Evolutionary conservation across 129 eudicot genomes (phyloP), one percentile per base, ranked within the genome.

Genomic region (Saposhnikovia divaricata): DNA sequence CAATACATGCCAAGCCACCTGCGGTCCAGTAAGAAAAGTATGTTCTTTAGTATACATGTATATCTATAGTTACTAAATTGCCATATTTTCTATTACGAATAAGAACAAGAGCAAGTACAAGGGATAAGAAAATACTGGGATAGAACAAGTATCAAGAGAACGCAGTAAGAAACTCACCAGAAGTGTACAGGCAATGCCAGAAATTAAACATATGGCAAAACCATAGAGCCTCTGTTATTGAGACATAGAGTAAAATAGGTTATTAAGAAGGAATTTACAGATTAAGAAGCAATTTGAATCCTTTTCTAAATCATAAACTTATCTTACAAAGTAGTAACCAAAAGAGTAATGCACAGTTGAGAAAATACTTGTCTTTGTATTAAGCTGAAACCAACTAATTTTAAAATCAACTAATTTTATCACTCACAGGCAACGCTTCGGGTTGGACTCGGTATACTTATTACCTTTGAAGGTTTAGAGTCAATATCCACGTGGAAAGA

Each of bases 131-230:
- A 28, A 63, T 9, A 55, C 15, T 25, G 9, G 71, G 31, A 23
- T 57, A 23, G 12, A 23, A 23, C 47, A 73, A 21, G 7, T 42
- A 43, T 13, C 27, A 61, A 7, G 42, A 78, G 42, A 21, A 63
- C 63, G 15, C 31, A 65, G 75, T 66, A 71, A 18, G 42, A 47
- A 53, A 82, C 95, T 86, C 85, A 96, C 99, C 99, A 96, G 85
- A 80, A 96, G 95, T 70, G 99, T 96, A 82, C 97, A 96, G 38
- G 98, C 85, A 75, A 96, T 79, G 55, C 99, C 99, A 72, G 99
- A 80, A 86, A 84, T 91, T 89, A 96, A 89, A 91, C 98, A 96
- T 77, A 83, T 90, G 78, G 82, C 97, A 87, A 96, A 96, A 16
- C 99, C 99, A 34, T 96, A 85, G 74, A 96, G 84, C 82, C 99